phyloP scores from a whole-genome alignment of 176 grass and related monocot species.

The Raddia guianensis region DNA sequence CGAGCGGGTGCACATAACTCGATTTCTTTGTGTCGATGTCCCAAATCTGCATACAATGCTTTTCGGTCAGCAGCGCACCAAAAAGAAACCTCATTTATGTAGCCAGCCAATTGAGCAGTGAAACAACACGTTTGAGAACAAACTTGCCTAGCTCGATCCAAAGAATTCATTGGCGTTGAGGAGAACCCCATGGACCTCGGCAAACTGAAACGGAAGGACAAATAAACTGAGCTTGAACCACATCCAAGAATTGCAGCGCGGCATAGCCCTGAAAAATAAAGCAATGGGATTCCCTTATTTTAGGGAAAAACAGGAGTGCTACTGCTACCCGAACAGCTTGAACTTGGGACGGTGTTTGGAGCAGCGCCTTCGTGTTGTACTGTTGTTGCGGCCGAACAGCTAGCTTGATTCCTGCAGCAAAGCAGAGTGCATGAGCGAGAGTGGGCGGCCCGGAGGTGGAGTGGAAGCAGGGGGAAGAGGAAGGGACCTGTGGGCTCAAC shows the following conservation, averaged over 20 bases:
- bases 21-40: slow-evolving; percentile 58
- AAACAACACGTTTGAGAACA: background rate
- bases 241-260: background rate
- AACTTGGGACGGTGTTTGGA: slow-evolving; percentile 65
- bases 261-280: background rate
- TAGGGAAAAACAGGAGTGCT: background rate
- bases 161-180: slow-evolving; percentile 56
- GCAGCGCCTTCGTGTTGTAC: slow-evolving; percentile 55
- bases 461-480: background rate
- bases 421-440: background rate
- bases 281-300: background rate
- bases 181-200: slow-evolving; percentile 69
- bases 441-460: no score
- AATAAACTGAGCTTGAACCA: background rate
- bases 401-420: slow-evolving; percentile 67
- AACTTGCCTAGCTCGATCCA: slow-evolving; percentile 71
- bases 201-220: slow-evolving; percentile 53
- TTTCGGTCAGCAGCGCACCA: slow-evolving; percentile 17
- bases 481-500: background rate
- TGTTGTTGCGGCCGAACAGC: slow-evolving; percentile 77
- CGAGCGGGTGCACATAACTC: slow-evolving; percentile 46
- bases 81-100: background rate
- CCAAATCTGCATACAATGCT: slow-evolving; percentile 54
- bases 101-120: background rate
- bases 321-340: slow-evolving; percentile 42